A percentile compares a stretch with the other conserved stretches of the same genome.
These are phyloP conservation scores for Syzygium grande DNA, from an alignment of 345 rosid species.

Conservation along the genomic window DNA sequence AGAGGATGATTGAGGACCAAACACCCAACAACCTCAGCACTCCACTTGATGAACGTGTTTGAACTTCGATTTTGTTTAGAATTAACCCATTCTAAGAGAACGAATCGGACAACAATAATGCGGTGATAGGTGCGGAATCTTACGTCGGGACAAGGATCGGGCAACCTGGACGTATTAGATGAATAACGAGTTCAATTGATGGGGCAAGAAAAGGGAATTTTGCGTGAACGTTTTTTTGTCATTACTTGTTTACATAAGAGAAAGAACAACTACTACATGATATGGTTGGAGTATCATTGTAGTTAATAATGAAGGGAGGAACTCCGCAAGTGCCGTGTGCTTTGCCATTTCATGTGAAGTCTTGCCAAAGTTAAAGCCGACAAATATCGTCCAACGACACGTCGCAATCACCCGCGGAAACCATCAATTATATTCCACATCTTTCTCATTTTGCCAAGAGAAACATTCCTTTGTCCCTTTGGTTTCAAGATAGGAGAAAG, in stretches of 20 bases:
- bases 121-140: not conserved
- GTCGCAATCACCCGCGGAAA: not conserved
- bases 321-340: not conserved
- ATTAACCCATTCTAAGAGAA: not conserved
- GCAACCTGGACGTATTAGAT: not conserved
- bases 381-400: not conserved
- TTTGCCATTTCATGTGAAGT: not conserved
- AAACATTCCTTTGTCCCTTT: not conserved
- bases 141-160: not conserved
- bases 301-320: not conserved
- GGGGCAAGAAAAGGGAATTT: not conserved
- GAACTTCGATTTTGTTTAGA: not conserved
- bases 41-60: not conserved
- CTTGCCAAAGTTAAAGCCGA: not conserved
- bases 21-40: not conserved
- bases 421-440: not conserved
- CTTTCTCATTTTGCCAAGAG: not conserved
- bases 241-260: not conserved
- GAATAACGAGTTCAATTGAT: not conserved
- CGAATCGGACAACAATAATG: not conserved
- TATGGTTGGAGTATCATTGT: not conserved
- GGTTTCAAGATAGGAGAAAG: not conserved
- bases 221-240: no score
- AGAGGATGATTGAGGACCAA: not conserved
- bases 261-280: not conserved